These are phyloP conservation scores for Spencermartinsiella europaea DNA, from an alignment of 805 yeast genomes.

Conservation along the genomic window DNA sequence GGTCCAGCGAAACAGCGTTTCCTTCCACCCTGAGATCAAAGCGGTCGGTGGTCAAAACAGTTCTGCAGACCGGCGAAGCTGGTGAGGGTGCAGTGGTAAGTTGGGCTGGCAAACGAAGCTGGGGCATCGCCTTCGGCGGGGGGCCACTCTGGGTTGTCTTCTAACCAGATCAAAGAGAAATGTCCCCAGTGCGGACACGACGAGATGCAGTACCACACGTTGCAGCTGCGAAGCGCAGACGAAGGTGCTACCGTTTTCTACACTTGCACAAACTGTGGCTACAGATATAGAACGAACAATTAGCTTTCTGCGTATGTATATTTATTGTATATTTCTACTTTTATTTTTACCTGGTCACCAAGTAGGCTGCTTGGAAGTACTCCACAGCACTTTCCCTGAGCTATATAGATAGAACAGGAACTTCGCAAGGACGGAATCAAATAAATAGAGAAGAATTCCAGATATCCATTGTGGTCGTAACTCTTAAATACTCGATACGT, in stretches of 20 bases:
- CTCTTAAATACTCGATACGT: too few relatives aligned
- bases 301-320: conserved; percentile 27
- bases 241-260: conserved; percentile 98
- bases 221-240: conserved; percentile 96
- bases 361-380: too few relatives aligned
- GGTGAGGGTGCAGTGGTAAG: conserved; percentile 83
- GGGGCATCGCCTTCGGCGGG: not conserved
- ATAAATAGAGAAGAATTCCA: too few relatives aligned
- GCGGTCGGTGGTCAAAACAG: conserved; percentile 85
- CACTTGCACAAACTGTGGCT: conserved; percentile 90
- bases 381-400: too few relatives aligned
- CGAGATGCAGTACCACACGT: conserved; percentile 96
- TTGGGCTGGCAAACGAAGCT: not conserved
- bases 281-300: conserved; percentile 91
- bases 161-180: conserved; percentile 71
- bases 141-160: not conserved
- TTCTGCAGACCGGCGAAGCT: conserved; percentile 66
- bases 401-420: too few relatives aligned
- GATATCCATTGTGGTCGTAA: too few relatives aligned
- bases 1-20: conserved; percentile 87
- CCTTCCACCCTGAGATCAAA: conserved; percentile 80
- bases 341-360: not conserved
- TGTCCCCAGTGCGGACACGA: conserved; percentile 99
- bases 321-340: not conserved
- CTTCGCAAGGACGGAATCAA: too few relatives aligned